phyloP scores from a whole-genome alignment of 1,284 basidiomycete species.

The Cystobasidiaceae sp. region DNA sequence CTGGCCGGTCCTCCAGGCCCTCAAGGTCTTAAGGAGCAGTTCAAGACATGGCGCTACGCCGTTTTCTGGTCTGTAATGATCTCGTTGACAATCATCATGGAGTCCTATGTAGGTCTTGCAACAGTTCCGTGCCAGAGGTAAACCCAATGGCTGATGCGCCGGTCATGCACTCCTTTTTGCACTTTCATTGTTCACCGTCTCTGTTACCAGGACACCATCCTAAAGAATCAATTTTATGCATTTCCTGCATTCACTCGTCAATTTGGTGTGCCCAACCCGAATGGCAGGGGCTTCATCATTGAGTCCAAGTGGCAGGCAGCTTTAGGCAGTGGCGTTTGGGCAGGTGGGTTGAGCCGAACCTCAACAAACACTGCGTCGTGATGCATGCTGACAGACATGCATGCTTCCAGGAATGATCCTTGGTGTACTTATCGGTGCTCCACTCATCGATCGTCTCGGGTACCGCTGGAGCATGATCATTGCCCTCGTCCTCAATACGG shows the following conservation, averaged over 20 bases:
- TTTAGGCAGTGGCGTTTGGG: conserved; percentile 44
- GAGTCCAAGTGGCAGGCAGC: conserved; percentile 51
- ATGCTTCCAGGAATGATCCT: conserved; percentile 46
- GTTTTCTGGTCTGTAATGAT: conserved; percentile 50
- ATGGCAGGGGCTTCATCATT: conserved; percentile 46
- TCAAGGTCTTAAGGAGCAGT: conserved; percentile 45
- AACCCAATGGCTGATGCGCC: background rate
- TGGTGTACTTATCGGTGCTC: conserved; percentile 48
- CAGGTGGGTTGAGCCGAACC: background rate
- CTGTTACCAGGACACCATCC: conserved; percentile 44
- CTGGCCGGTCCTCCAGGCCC: no score
- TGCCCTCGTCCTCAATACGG: conserved; percentile 43
- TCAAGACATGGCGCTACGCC: conserved; percentile 49
- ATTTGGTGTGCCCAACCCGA: conserved; percentile 43
- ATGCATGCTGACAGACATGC: background rate
- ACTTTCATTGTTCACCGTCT: no score
- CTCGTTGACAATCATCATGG: conserved; percentile 50
- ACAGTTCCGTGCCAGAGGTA: background rate
- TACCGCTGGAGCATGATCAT: conserved; percentile 45
- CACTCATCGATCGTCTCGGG: conserved; percentile 47
- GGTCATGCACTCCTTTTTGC: no score
- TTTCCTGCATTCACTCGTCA: conserved; percentile 44
- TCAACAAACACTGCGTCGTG: background rate
- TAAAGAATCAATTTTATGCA: conserved; percentile 48
- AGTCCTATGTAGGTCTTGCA: conserved; percentile 40